These are phyloP conservation scores for Pugionium dolabratum DNA, from an alignment of 345 rosid genomes.

Conservation along the genomic window DNA sequence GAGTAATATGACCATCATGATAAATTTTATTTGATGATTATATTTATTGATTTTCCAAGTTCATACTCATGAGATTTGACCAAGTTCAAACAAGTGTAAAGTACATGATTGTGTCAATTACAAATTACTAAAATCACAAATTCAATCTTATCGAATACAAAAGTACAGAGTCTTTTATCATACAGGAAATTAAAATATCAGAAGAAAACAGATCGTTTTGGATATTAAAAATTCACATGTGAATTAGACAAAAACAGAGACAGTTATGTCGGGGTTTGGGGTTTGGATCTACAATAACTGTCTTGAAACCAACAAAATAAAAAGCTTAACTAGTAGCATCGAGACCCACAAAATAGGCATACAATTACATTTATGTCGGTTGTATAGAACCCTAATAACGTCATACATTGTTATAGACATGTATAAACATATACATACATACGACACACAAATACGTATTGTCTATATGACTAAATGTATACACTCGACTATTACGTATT, in stretches of 20 bases:
- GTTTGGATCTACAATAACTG: conserved; percentile 31
- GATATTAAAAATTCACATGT: not conserved
- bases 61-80: too few species aligned
- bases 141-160: conserved; percentile 6
- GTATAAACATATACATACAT: conserved; percentile 6
- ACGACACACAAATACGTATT: not conserved
- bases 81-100: too few species aligned
- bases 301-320: conserved; percentile 27
- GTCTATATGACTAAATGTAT: not conserved
- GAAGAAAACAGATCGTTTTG: conserved; percentile 14
- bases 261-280: conserved; percentile 30
- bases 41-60: too few species aligned
- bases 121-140: conserved; percentile 5
- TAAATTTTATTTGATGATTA: too few species aligned
- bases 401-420: not conserved
- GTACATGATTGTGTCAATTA: not conserved
- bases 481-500: too few species aligned
- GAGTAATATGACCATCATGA: too few species aligned
- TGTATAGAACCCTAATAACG: conserved; percentile 3
- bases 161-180: not conserved
- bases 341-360: conserved; percentile 35
- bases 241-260: conserved; percentile 15
- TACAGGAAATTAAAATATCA: not conserved
- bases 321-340: conserved; percentile 22
- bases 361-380: conserved; percentile 29